Evolutionary conservation across 768 basidiomycete species (phyloP), one percentile per base, ranked within the genome.

Genomic region (Naganishia onofrii): DNA sequence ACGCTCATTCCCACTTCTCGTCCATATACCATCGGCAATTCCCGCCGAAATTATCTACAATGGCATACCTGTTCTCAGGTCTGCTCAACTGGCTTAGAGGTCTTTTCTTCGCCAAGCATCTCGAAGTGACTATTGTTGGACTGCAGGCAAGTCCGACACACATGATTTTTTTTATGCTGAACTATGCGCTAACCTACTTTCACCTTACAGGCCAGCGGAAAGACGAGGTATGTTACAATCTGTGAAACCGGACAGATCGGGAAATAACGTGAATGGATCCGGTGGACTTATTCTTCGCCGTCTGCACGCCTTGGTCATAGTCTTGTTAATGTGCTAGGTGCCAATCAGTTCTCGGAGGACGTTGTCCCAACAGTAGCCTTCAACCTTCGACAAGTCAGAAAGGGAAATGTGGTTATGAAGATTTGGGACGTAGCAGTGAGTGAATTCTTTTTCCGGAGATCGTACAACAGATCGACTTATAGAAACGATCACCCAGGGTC

Each of bases 341-440:
- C 88, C 34, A 79, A 76, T 44, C 81, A 94, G 87, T 96, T 92
- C 90, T 92, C 90, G 70, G 92, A 94, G 83, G 93, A 95, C 67
- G 92, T 93, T n/a, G 93, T 93, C 0, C 93, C 93, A 0, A 96
- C 93, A 0, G 90, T 96, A 26, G 92, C 93, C 8, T 96, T 93
- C 84, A 93, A 93, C 75, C 88, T 93, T 76, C 85, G 91, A 23
- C 92, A 91, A 79, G 88, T 95, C 15, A 84, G 89, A 72, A 92
- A 91, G 76, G 92, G 92, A 15, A 94, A 92, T 70, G 88, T 95
- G 0, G 92, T 90, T 0, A 83, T 96, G 77, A 95, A 93, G 80
- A 88, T 96, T 57, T 96, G 93, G 93, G 93, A 96, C 80, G 90
- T 96, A 46, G 93, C 93, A 72, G 92, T 91, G 72, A 74, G 86